A percentile compares a stretch with the other conserved stretches of the same genome.
Evolutionary conservation across 2,329 filamentous ascomycete genomes (phyloP).

Genomic region (Plenodomus tracheiphilus): DNA sequence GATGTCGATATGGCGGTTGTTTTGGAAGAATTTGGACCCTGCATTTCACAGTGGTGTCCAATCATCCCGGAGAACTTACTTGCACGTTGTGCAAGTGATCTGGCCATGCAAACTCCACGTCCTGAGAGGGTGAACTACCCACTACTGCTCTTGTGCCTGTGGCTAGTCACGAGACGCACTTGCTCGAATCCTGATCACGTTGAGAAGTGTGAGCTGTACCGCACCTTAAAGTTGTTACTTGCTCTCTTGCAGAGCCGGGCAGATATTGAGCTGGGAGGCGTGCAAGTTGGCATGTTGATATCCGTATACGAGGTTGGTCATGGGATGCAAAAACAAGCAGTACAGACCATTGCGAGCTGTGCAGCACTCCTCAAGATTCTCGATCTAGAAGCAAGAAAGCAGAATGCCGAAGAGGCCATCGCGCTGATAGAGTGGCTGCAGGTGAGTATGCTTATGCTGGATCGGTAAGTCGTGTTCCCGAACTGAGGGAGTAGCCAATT

Average conservation of each 20-base stretch:
- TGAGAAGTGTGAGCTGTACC: conserved; percentile 6
- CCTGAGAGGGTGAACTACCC: conserved; percentile 6
- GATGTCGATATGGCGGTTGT: conserved; percentile 4
- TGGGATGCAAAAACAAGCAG: conserved; percentile 8
- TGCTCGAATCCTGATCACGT: conserved; percentile 6
- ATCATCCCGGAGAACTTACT: conserved; percentile 11
- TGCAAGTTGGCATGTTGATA: conserved; percentile 11
- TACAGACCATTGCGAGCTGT: conserved; percentile 8
- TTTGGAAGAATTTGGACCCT: conserved; percentile 13
- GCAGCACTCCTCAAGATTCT: conserved; percentile 6
- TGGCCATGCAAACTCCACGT: background rate
- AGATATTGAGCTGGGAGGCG: background rate
- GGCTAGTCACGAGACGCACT: conserved; percentile 6
- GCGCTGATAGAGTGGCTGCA: conserved; percentile 6
- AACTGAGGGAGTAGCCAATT: background rate
- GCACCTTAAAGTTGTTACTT: conserved; percentile 11
- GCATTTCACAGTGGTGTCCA: conserved; percentile 21
- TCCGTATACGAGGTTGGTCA: conserved; percentile 16
- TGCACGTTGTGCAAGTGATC: conserved; percentile 1
- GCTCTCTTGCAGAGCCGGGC: conserved; percentile 6
- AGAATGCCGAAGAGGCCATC: background rate
- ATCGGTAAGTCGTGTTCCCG: background rate
- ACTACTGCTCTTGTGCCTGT: conserved; percentile 9
- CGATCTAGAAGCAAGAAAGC: background rate
- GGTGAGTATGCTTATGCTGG: conserved; percentile 15